Percentiles rank a stretch among this genome's conserved stretches.
These are phyloP conservation scores for Arctium lappa DNA, from an alignment of 129 eudicot genomes.

Conservation along the genomic window DNA sequence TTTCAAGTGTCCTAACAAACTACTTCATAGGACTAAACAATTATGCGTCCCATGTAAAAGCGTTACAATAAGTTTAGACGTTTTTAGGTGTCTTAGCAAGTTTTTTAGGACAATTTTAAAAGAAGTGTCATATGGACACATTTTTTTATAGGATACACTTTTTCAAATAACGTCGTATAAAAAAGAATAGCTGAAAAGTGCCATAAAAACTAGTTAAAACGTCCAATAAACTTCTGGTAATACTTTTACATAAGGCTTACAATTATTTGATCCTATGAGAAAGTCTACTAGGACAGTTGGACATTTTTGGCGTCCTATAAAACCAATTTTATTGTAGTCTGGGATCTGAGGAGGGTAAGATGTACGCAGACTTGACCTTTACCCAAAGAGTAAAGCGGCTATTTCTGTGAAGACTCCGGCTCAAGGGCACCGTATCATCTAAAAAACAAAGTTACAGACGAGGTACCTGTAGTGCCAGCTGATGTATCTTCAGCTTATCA, in stretches of 20 bases:
- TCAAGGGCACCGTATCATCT: not conserved
- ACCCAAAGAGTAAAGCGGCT: too few species aligned
- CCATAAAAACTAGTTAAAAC: not conserved
- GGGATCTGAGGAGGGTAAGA: not conserved
- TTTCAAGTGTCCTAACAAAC: not conserved
- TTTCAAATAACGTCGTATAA: not conserved
- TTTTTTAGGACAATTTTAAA: not conserved
- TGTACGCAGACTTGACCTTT: not conserved
- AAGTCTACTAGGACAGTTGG: not conserved
- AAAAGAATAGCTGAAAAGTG: not conserved
- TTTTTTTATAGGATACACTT: not conserved
- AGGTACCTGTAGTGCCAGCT: slow-evolving; percentile 43
- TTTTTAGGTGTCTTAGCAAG: not conserved
- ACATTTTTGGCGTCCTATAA: not conserved
- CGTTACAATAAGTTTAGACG: not conserved
- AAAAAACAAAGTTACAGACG: not conserved
- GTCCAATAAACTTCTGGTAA: not conserved
- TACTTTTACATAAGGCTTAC: not conserved
- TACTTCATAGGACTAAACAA: not conserved
- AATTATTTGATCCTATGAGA: not conserved
- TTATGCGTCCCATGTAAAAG: not conserved
- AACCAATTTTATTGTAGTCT: not conserved
- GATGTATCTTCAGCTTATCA: slow-evolving; percentile 52
- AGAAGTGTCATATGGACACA: not conserved
- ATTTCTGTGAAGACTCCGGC: too few species aligned